Evolutionary conservation across 2,329 filamentous ascomycete species (phyloP), one percentile per base, ranked within the genome.

Genomic region (Venturia carpophila): DNA sequence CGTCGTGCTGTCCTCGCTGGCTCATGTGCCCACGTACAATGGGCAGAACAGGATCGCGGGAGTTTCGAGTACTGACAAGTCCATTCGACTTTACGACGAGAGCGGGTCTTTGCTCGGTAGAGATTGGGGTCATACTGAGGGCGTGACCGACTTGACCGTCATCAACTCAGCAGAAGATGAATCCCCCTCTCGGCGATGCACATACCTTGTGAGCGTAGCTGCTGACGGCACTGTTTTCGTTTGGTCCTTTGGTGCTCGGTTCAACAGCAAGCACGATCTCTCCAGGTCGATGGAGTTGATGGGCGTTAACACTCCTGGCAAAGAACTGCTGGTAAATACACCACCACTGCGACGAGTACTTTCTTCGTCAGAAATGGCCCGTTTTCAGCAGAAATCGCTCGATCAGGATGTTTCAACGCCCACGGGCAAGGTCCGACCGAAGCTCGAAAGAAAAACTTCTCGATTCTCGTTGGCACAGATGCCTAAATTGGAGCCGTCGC

Each of bases 61-160:
- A n/a, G 83, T 94, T 13, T 97, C 93, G 10, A 92, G 92, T 70
- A 96, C 91, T 0, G 94, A 99, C 75, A 99, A 97, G 74, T 97
- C 94, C 0, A 88, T 99, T 65, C 83, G 94, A 43, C 79, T 99
- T 19, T 99, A 99, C 71, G 90, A 96, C 69, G 87, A 88, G 67
- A 87, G 85, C 52, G 92, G 93, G 10, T 78, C 80, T 1, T 87
- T 99, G 66, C 78, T 97, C 37, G 89, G 92, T 62, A 86, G 91
- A 49, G 94, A 97, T 76, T 97, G 92, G 85, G 94, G 94, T 0
- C 94, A 99, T 70, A 96, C 92, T 0, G 92, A 97, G 73, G 89
- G 92, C 10, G 91, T 99, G 68, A 96, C 90, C 63, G 92, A 92
- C 67, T 86, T 95, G 21, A 84, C 89, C 4, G 77, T 97, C 21